A percentile compares a stretch with the other conserved stretches of the same genome.
Evolutionary conservation across 345 rosid species (phyloP).

Genomic region (Populus nigra): DNA sequence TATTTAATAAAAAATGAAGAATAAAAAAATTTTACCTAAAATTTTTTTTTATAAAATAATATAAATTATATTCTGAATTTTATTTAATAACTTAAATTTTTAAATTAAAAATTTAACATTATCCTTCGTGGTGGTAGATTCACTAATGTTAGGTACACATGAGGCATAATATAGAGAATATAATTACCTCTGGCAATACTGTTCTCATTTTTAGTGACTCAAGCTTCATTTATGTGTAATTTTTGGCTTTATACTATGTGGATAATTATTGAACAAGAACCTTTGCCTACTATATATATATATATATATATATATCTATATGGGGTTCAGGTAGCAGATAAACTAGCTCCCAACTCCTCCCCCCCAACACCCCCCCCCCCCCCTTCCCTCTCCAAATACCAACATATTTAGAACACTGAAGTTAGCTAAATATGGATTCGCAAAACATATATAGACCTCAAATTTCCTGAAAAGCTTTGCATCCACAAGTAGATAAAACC

Average conservation of each 20-base stretch:
- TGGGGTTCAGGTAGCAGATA: constrained; percentile 11
- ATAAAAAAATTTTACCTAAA: too few relatives aligned
- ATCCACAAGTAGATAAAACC: constrained; percentile 28
- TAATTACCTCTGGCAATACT: neutral
- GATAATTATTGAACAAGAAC: constrained; percentile 17
- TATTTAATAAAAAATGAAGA: too few relatives aligned
- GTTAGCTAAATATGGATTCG: neutral
- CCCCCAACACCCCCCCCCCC: neutral
- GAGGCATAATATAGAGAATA: neutral
- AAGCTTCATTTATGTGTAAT: constrained; percentile 6
- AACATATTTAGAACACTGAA: neutral
- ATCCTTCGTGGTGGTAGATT: neutral
- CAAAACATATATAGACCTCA: neutral
- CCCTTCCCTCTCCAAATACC: neutral
- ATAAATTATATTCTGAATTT: too few relatives aligned
- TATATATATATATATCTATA: constrained; percentile 14
- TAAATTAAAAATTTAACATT: too few relatives aligned
- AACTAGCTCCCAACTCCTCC: constrained; percentile 5
- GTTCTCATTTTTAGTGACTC: constrained; percentile 12
- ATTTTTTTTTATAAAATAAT: too few relatives aligned
- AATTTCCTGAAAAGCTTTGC: neutral
- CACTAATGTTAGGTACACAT: neutral
- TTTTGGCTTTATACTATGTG: constrained; percentile 22
- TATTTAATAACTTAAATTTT: too few relatives aligned
- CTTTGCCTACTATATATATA: neutral